These are phyloP conservation scores for Cymodocea nodosa DNA, from an alignment of 116 monocot genomes.

Conservation along the genomic window DNA sequence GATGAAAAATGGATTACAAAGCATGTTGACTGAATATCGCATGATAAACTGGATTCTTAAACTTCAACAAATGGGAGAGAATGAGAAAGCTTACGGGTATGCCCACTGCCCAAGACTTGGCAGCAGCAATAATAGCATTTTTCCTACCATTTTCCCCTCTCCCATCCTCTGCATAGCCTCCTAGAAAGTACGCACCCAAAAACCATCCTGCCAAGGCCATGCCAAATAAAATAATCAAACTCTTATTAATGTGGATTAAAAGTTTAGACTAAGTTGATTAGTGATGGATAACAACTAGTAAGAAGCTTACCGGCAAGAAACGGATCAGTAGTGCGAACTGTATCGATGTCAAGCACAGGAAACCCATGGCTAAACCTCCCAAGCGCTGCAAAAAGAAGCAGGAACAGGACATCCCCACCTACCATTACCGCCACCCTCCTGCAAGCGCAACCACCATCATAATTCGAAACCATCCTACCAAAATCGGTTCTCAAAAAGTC, in stretches of 20 bases:
- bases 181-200: conserved; percentile 69
- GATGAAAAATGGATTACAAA: no score
- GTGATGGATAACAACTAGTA: not conserved
- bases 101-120: conserved; percentile 76
- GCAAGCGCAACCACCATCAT: conserved; percentile 1
- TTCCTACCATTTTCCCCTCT: conserved; percentile 58
- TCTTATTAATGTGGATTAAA: not conserved
- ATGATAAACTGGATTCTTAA: not conserved
- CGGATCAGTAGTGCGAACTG: conserved; percentile 63
- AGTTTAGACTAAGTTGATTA: not conserved
- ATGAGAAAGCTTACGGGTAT: conserved; percentile 39
- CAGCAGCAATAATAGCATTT: conserved; percentile 46
- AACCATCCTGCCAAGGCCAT: conserved; percentile 52
- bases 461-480: no score
- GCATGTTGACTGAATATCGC: not conserved
- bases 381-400: conserved; percentile 67
- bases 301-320: conserved; percentile 54
- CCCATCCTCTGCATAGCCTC: conserved; percentile 65
- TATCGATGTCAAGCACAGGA: conserved; percentile 47
- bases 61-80: not conserved
- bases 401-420: conserved; percentile 59
- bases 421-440: conserved; percentile 64
- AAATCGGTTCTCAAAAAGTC: no score
- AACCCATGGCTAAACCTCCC: conserved; percentile 80
- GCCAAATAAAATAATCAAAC: not conserved